These are phyloP conservation scores for Lodderomyces margitis DNA, from an alignment of 1,139 yeast genomes.

Conservation along the genomic window DNA sequence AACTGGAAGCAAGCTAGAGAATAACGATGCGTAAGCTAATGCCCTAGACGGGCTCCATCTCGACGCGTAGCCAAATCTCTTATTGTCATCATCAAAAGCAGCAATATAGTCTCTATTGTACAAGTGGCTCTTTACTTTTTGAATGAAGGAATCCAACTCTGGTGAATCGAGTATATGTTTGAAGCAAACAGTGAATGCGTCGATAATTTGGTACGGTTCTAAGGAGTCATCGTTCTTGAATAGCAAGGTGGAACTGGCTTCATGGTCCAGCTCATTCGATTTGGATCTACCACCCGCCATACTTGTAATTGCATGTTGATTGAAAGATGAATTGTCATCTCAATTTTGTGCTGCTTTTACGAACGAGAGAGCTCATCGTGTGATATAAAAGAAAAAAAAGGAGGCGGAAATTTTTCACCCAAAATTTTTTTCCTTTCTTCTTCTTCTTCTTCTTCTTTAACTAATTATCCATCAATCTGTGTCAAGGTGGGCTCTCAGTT, in stretches of 20 bases:
- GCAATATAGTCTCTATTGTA: conserved; percentile 65
- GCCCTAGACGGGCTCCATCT: conserved; percentile 89
- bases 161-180: conserved; percentile 44
- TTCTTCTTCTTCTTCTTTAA: conserved; percentile 14
- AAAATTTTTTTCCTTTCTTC: conserved; percentile 4
- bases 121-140: conserved; percentile 65
- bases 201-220: conserved; percentile 42
- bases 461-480: conserved; percentile 46
- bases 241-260: conserved; percentile 19
- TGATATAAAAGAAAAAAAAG: conserved; percentile 1
- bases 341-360: conserved; percentile 6
- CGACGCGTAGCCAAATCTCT: conserved; percentile 73
- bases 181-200: conserved; percentile 50
- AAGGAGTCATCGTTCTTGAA: conserved; percentile 29
- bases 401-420: conserved; percentile 9
- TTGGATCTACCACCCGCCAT: background rate
- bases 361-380: conserved; percentile 3
- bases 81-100: conserved; percentile 65
- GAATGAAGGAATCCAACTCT: conserved; percentile 49
- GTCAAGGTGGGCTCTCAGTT: conserved; percentile 46
- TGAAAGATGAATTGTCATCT: background rate
- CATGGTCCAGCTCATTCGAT: background rate
- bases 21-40: conserved; percentile 66
- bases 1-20: conserved; percentile 49
- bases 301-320: background rate